Evolutionary conservation across 2,329 filamentous ascomycete genomes (phyloP).

Genomic region (Ophiostoma perfectum): DNA sequence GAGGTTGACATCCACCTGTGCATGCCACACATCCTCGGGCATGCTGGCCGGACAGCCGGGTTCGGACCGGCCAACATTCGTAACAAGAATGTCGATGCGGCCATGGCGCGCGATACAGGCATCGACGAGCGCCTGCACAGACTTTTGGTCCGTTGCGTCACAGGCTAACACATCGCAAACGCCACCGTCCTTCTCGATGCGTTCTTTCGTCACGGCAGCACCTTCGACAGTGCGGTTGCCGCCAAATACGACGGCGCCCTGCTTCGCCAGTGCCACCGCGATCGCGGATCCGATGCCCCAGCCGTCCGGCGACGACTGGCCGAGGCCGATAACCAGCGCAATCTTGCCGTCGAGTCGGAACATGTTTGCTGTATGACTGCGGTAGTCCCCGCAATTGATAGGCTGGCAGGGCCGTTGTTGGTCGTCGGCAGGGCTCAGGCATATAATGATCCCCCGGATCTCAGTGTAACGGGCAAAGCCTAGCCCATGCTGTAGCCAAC

Average conservation of each 20-base stretch:
- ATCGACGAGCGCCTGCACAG: not conserved
- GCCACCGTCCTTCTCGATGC: not conserved
- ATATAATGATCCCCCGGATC: not conserved
- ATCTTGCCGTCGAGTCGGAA: not conserved
- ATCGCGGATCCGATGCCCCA: not conserved
- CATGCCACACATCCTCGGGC: not conserved
- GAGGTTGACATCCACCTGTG: not conserved
- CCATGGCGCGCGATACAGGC: not conserved
- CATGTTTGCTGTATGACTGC: not conserved
- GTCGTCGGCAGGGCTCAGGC: not conserved
- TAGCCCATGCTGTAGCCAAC: not conserved
- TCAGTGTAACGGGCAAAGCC: not conserved
- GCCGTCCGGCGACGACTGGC: not conserved
- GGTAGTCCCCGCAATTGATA: not conserved
- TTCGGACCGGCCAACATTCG: not conserved
- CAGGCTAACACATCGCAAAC: not conserved
- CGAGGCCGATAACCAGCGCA: not conserved
- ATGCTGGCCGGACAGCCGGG: not conserved
- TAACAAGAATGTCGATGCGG: not conserved
- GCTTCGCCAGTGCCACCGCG: not conserved
- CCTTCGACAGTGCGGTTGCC: not conserved
- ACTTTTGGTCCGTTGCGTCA: not conserved
- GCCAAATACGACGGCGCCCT: not conserved
- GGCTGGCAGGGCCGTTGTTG: too few relatives aligned
- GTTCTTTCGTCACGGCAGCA: not conserved